Evolutionary conservation across 2,329 filamentous ascomycete species (phyloP), one percentile per base, ranked within the genome.

Genomic region (Orbilia javanica): DNA sequence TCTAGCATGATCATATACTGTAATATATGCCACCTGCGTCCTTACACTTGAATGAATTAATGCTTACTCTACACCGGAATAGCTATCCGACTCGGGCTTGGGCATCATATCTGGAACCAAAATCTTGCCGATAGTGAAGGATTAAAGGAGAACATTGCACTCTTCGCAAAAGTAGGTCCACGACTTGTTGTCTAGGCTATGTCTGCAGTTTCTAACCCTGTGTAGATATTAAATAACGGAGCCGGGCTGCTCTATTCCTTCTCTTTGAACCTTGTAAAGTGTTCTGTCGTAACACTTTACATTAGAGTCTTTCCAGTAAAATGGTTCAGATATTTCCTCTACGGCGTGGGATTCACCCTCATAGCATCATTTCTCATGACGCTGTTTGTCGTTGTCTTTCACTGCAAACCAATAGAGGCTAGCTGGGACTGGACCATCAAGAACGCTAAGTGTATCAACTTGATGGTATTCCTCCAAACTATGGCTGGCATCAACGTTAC

Each of bases 1-100:
- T 78, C 74, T 63, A 78, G 74, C 29, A 34, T 78, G 1, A 78
- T 78, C n/a, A 10, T 78, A 68, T 78, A 78, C 27, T 48, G 74
- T 78, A n/a, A n/a, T n/a, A n/a, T n/a, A 78, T 39, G 67, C 18
- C 13, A 7, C 25, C n/a, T 39, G 18, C 18, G 7, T 3, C 22
- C 22, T n/a, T 39, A 11, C 11, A 7, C 13, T 22, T 13, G 5
- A 22, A 13, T 27, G 27, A 18, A 25, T 25, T 2, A 18, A 27
- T 52, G 18, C 25, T 71, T 46, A 63, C 11, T 8, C 13, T 10
- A 11, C 7, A 13, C 22, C 25, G 18, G 27, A n/a, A 15, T 42
- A 78, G 74, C 74, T n/a, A 67, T 78, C 31, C 60, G 74, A 52
- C 48, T 78, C 2, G 74, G 74, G 11, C 74, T 78, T 18, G 74